A percentile compares a stretch with the other conserved stretches of the same genome.
Conservation (phyloP, 148 eudicot genomes). For the Vaccinium vitisidaea region DNA sequence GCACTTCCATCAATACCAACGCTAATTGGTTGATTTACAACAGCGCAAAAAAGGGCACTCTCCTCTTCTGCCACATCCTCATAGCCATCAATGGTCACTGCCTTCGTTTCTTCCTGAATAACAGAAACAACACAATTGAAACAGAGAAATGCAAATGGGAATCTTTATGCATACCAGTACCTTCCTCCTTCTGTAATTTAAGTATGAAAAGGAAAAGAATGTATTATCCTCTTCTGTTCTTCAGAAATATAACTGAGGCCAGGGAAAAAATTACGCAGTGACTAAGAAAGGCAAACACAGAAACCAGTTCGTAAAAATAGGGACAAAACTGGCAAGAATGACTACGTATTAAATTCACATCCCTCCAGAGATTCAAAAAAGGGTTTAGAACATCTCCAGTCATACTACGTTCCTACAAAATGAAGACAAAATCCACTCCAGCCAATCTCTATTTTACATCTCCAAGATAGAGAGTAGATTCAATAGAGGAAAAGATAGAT, state of each 20-base stretch:
- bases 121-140: not conserved
- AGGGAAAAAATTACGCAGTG: not conserved
- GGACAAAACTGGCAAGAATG: not conserved
- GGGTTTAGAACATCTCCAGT: not conserved
- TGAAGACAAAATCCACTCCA: not conserved
- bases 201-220: not conserved
- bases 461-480: not conserved
- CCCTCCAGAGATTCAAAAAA: not conserved
- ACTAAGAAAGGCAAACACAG: not conserved
- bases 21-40: constrained; percentile 53
- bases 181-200: not conserved
- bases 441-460: not conserved
- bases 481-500: not conserved
- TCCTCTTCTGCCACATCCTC: constrained; percentile 47
- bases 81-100: constrained; percentile 48
- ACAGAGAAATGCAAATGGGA: not conserved
- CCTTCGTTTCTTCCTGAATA: constrained; percentile 33
- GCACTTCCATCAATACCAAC: constrained; percentile 56
- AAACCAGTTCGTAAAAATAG: not conserved
- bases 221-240: not conserved
- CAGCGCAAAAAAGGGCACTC: constrained; percentile 50
- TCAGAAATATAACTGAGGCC: not conserved
- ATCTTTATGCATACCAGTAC: not conserved
- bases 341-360: not conserved
- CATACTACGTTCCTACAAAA: not conserved